A percentile compares a stretch with the other conserved stretches of the same genome.
Evolutionary conservation across 1,284 basidiomycete genomes (phyloP).

Genomic region (Ceratobasidium sp.): DNA sequence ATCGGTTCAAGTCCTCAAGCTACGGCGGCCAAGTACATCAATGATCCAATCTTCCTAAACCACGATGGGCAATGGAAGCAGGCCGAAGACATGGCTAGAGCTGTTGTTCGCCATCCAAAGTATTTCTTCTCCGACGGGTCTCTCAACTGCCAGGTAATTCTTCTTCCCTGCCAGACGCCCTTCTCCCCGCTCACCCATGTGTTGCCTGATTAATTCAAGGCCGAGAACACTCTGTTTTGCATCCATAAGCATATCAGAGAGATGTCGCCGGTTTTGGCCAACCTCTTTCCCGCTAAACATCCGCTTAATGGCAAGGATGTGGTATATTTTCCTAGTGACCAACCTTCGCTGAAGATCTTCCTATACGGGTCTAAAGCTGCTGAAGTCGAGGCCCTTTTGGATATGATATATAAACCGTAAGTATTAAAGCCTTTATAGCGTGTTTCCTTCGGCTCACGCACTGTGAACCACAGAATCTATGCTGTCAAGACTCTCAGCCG

Average conservation of each 20-base stretch:
- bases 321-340: neutral
- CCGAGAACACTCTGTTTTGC: neutral
- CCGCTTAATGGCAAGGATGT: neutral
- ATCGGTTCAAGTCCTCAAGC: no score
- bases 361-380: neutral
- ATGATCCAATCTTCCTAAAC: no score
- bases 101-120: no score
- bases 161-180: no score
- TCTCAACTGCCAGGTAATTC: no score
- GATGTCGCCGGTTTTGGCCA: neutral
- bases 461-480: neutral
- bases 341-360: no score
- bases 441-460: neutral
- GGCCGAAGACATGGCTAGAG: no score
- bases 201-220: no score
- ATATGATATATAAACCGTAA: conserved; percentile 5
- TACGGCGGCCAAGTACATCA: no score
- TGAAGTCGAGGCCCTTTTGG: neutral
- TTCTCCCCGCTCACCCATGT: no score
- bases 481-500: neutral
- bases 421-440: neutral
- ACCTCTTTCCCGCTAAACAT: neutral
- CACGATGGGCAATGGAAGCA: no score
- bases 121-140: no score
- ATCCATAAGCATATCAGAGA: neutral